These are phyloP conservation scores for Cyclostephanos tholiformis DNA, from an alignment of 108 stramenopile genomes.

Conservation along the genomic window DNA sequence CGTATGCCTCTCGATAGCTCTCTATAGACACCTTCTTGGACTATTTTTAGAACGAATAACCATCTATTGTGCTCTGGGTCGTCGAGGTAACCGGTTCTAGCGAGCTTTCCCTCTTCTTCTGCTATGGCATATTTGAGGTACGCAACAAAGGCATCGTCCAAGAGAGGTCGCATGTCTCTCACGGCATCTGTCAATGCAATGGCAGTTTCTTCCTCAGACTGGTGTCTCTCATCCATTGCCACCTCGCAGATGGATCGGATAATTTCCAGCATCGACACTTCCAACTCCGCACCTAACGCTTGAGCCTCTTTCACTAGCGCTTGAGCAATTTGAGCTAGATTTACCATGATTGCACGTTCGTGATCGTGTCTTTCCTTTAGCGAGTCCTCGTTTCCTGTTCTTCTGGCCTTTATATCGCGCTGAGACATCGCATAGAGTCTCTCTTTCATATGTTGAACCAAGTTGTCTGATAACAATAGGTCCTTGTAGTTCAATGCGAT, in stretches of 20 bases:
- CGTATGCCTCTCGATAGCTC: slow-evolving; percentile 76
- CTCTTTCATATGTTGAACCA: slow-evolving; percentile 67
- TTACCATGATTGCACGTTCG: slow-evolving; percentile 74
- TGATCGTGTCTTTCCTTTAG: slow-evolving; percentile 50
- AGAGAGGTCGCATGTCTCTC: slow-evolving; percentile 81
- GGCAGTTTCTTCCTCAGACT: slow-evolving; percentile 82
- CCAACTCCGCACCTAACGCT: slow-evolving; percentile 80
- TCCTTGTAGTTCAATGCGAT: slow-evolving; percentile 83
- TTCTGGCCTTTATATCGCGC: slow-evolving; percentile 64
- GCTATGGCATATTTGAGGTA: slow-evolving; percentile 90
- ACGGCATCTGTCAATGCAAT: slow-evolving; percentile 83
- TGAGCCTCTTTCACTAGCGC: slow-evolving; percentile 76
- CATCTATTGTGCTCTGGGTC: slow-evolving; percentile 88
- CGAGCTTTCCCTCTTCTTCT: slow-evolving; percentile 83
- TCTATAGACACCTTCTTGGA: slow-evolving; percentile 87
- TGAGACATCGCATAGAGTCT: slow-evolving; percentile 66
- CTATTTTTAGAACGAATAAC: slow-evolving; percentile 85
- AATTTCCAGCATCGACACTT: slow-evolving; percentile 82
- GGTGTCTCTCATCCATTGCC: slow-evolving; percentile 85
- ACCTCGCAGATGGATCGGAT: slow-evolving; percentile 88
- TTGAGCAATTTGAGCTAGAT: slow-evolving; percentile 73
- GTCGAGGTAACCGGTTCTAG: slow-evolving; percentile 68
- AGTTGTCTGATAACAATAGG: slow-evolving; percentile 81
- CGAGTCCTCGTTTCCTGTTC: slow-evolving; percentile 38
- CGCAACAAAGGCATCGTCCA: slow-evolving; percentile 86